phyloP scores from a whole-genome alignment of 371 early-diverging fungal genomes.

The Sporodiniella umbellata region DNA sequence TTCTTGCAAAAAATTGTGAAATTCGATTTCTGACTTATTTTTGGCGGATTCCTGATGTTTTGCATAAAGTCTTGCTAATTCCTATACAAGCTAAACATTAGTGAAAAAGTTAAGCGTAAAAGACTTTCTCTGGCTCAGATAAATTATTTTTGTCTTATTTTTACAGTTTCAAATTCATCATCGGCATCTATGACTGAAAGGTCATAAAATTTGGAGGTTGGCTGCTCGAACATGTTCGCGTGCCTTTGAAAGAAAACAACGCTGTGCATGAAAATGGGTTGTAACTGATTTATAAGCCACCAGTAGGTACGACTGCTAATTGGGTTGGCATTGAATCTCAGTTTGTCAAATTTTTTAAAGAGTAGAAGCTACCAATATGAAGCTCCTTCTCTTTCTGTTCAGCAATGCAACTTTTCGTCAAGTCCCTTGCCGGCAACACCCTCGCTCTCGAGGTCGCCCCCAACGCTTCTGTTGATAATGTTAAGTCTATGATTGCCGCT shows the following conservation, averaged over 20 bases:
- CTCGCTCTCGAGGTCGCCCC: constrained; percentile 82
- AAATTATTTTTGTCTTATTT: constrained; percentile 1
- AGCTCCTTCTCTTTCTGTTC: constrained; percentile 23
- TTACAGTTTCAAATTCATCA: constrained; percentile 37
- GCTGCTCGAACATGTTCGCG: constrained; percentile 1
- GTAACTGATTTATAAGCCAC: constrained; percentile 10
- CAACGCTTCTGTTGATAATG: constrained; percentile 76
- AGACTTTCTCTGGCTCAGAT: too few species aligned
- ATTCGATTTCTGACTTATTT: constrained; percentile 60
- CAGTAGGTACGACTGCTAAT: constrained; percentile 10
- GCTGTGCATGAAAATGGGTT: neutral
- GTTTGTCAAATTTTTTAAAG: constrained; percentile 3
- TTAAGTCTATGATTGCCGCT: constrained; percentile 89
- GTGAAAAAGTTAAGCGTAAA: neutral
- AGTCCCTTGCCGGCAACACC: constrained; percentile 86
- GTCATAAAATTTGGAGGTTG: constrained; percentile 27
- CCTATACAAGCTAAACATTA: constrained; percentile 27
- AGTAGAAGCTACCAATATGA: neutral
- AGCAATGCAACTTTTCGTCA: constrained; percentile 86
- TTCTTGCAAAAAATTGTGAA: constrained; percentile 65
- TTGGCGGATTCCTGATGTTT: constrained; percentile 35
- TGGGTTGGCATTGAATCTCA: constrained; percentile 1
- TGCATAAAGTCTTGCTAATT: constrained; percentile 46
- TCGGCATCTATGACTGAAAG: constrained; percentile 29
- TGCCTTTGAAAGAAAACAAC: neutral